phyloP scores from a whole-genome alignment of 768 basidiomycete species.

The Kondoa subrosea region DNA sequence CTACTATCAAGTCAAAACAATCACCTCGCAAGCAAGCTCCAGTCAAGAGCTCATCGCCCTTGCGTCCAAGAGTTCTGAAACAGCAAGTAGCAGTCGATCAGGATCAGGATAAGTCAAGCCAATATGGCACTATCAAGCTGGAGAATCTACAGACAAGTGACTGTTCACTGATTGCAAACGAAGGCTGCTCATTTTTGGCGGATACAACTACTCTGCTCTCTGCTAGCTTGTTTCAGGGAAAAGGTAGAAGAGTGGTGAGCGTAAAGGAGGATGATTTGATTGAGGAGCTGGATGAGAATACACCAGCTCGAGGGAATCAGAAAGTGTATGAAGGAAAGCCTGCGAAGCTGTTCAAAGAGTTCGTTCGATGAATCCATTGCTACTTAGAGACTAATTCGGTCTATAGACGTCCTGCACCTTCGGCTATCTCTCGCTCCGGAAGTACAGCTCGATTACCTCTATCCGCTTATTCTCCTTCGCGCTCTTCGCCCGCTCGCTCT shows the following conservation, averaged over 20 bases:
- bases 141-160: background rate
- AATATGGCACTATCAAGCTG: background rate
- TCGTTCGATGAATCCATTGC: too few species aligned
- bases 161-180: background rate
- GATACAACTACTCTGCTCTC: background rate
- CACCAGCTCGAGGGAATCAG: background rate
- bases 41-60: background rate
- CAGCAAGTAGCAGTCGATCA: background rate
- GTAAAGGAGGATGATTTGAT: background rate
- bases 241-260: background rate
- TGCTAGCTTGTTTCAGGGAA: background rate
- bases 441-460: background rate
- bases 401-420: too few species aligned
- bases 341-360: background rate
- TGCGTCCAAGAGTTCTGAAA: background rate
- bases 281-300: background rate
- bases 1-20: background rate
- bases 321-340: background rate
- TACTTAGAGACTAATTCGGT: too few species aligned
- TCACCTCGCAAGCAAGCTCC: background rate
- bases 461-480: background rate
- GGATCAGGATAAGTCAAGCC: background rate
- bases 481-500: background rate
- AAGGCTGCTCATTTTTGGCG: background rate
- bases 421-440: too few species aligned